Base-by-base conservation (phyloP, 805 yeast genomes). In the Candida fluviatilis region DNA sequence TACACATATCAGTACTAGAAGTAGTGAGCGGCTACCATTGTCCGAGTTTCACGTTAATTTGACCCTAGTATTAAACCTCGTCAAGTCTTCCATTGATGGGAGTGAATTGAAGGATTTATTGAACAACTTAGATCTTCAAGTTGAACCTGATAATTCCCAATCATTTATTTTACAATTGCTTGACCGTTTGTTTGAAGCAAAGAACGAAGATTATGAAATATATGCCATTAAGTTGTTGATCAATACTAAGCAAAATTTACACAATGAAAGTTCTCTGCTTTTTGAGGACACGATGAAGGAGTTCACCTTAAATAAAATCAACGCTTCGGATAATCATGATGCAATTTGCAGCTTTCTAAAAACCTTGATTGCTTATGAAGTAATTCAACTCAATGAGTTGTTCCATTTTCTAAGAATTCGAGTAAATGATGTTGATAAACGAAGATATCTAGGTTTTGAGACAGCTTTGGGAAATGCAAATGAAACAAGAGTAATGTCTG, bases 1-100 rank as follows among this genome's bases (percentile, higher is more conserved):
- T 18, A 11, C 18, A 4, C 29, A 16, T 15, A 32, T 33, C 29
- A 34, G 30, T 17, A 38, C 28, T 16, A 19, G 38, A 18, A 27
- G 18, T 7, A 35, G 28, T 21, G 39, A 38, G 4, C 25, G 37
- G 18, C 42, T 42, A 26, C 33, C 44, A 2, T 35, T 43, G 4
- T 51, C 48, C 11, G 54, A 49, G 7, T 64, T 66, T 37, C 49
- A 54, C 23, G 45, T 45, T 12, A 66, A 62, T 30, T 48, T 66
- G 26, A 54, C 55, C 15, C 33, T 27, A 12, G 43, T 64, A 10
- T 30, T 52, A 15, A 46, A 42, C 4, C 28, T 21, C 1, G 38
- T 49, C 0, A 40, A 42, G 2, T 33, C 15, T 4, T 25, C 32
- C 2, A 39, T 54, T 42, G 40, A 43, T 3, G 31, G 31, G 2